Conservation (phyloP, 495 filamentous ascomycete species). For the Bacidia gigantensis region DNA sequence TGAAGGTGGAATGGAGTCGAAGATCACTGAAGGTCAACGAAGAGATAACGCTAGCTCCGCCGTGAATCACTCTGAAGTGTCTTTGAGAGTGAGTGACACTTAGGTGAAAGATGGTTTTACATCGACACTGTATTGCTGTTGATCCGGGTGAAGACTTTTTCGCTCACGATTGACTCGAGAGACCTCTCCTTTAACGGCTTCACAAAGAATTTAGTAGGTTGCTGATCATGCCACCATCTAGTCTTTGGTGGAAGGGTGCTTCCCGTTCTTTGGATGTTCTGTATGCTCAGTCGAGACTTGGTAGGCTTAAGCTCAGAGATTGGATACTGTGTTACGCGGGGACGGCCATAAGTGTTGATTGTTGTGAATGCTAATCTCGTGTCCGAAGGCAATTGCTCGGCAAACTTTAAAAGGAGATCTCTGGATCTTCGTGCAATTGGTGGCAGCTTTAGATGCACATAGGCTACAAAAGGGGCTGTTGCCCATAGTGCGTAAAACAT, state of each 20-base stretch:
- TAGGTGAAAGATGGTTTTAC: too few species aligned
- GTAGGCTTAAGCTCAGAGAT: conserved; percentile 36
- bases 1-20: too few species aligned
- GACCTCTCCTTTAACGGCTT: conserved; percentile 7
- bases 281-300: conserved; percentile 31
- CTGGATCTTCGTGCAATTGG: conserved; percentile 52
- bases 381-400: conserved; percentile 43
- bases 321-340: conserved; percentile 31
- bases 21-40: too few species aligned
- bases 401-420: conserved; percentile 53
- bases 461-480: conserved; percentile 56
- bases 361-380: conserved; percentile 57
- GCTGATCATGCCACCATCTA: conserved; percentile 21
- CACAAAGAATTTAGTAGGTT: conserved; percentile 11
- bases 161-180: conserved; percentile 12
- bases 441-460: conserved; percentile 55
- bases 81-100: too few species aligned
- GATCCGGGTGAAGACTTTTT: conserved; percentile 12
- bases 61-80: too few species aligned
- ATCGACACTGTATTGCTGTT: neutral
- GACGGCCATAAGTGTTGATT: conserved; percentile 49
- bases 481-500: conserved; percentile 51
- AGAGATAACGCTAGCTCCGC: too few species aligned
- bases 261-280: conserved; percentile 32
- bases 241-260: conserved; percentile 8